phyloP scores from a whole-genome alignment of 1,284 basidiomycete genomes.

The Malassezia sp. region DNA sequence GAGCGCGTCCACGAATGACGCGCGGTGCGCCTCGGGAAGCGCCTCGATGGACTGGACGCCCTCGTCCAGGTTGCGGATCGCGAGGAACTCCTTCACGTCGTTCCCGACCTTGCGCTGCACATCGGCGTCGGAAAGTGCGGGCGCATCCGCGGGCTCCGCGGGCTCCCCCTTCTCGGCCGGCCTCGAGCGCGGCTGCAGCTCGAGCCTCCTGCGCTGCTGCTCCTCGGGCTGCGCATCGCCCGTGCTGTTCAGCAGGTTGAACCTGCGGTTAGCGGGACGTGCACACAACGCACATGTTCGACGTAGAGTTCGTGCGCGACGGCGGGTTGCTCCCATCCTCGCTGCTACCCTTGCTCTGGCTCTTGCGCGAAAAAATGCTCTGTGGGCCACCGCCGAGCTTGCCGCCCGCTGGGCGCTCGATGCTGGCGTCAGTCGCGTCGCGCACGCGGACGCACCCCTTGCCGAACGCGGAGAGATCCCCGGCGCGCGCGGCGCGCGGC shows the following conservation, averaged over 20 bases:
- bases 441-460: too few species aligned
- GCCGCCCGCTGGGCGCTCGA: slow-evolving; percentile 8
- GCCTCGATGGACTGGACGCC: slow-evolving; percentile 66
- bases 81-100: slow-evolving; percentile 50
- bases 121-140: slow-evolving; percentile 55
- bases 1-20: slow-evolving; percentile 62
- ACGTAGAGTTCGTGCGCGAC: slow-evolving; percentile 63
- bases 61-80: slow-evolving; percentile 63
- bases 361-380: slow-evolving; percentile 61
- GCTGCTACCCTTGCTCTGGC: slow-evolving; percentile 48
- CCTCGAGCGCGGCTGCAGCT: slow-evolving; percentile 57
- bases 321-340: slow-evolving; percentile 53
- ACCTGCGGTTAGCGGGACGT: too few species aligned
- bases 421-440: too few species aligned
- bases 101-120: slow-evolving; percentile 63
- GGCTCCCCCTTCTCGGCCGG: slow-evolving; percentile 48
- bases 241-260: slow-evolving; percentile 48
- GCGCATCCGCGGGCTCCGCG: slow-evolving; percentile 45
- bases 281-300: too few species aligned
- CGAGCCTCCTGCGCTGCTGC: slow-evolving; percentile 62
- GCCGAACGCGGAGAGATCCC: slow-evolving; percentile 75
- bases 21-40: slow-evolving; percentile 58
- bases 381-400: slow-evolving; percentile 55
- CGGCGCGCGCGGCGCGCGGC: slow-evolving; percentile 61
- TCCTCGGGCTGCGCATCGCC: slow-evolving; percentile 47